Evolutionary conservation across 305 asterid species (phyloP).

Genomic region (Fraxinus paxiana): DNA sequence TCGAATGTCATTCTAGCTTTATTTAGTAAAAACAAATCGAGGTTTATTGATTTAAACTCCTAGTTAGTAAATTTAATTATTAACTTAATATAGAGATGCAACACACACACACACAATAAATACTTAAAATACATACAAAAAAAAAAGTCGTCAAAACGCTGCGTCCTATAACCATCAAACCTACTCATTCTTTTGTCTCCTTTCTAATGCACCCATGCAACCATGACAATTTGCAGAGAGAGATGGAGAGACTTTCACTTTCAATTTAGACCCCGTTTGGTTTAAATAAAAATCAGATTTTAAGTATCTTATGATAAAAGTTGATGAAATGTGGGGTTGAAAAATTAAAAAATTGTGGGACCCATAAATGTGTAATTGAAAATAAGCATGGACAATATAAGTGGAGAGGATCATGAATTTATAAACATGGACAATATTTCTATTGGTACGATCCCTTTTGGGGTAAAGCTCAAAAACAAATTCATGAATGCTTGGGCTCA

Average conservation of each 20-base stretch:
- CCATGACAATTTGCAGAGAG: slow-evolving; percentile 14
- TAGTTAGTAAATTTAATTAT: not conserved
- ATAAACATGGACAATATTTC: no score
- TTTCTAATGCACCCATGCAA: not conserved
- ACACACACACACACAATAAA: no score
- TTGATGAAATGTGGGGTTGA: no score
- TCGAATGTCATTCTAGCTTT: not conserved
- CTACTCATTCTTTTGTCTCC: slow-evolving; percentile 9
- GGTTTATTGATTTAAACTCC: not conserved
- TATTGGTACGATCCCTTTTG: no score
- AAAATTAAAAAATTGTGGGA: no score
- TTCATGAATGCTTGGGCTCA: no score
- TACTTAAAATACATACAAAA: not conserved
- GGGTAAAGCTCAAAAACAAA: no score
- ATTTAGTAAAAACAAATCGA: not conserved
- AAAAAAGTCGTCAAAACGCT: not conserved
- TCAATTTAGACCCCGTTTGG: not conserved
- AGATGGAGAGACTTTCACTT: not conserved
- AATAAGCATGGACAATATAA: no score
- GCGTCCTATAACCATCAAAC: not conserved
- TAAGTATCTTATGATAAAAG: no score
- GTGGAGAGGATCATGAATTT: no score
- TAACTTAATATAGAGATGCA: no score
- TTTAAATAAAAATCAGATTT: not conserved
- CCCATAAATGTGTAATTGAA: not conserved